Percentiles rank a stretch among this genome's conserved stretches.
Conservation (phyloP, 352 stramenopile genomes). For the Globisporangium heterothallicum region DNA sequence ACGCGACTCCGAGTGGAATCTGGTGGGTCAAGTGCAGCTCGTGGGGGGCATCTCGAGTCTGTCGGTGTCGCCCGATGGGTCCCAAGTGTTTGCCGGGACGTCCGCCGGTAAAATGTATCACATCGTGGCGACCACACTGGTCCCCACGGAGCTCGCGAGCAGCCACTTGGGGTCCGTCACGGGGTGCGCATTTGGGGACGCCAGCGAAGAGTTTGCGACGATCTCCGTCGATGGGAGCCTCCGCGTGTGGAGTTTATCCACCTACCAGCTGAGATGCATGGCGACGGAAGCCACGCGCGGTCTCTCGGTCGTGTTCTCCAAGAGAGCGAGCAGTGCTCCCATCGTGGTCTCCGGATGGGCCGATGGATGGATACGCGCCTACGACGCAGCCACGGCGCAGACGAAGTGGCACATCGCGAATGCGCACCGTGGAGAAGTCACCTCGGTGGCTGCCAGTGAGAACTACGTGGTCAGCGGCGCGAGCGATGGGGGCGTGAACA, state of each 20-base stretch:
- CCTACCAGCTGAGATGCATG: constrained; percentile 62
- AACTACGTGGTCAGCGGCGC: constrained; percentile 79
- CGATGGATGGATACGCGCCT: constrained; percentile 72
- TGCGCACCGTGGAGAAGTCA: constrained; percentile 84
- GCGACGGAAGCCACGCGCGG: constrained; percentile 51
- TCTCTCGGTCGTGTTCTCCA: constrained; percentile 39
- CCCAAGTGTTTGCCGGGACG: constrained; percentile 59
- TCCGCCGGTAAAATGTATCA: constrained; percentile 74
- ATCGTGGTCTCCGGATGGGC: constrained; percentile 62
- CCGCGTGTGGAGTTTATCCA: constrained; percentile 62
- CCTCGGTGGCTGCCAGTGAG: constrained; percentile 47
- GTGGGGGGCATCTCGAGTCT: constrained; percentile 77
- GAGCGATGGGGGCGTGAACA: constrained; percentile 80
- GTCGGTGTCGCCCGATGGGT: constrained; percentile 48
- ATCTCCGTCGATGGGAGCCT: constrained; percentile 68
- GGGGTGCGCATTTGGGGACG: constrained; percentile 51
- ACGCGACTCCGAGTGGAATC: constrained; percentile 72
- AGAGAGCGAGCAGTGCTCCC: constrained; percentile 10
- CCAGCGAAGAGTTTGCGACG: constrained; percentile 59
- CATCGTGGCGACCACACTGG: constrained; percentile 43
- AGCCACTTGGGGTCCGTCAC: constrained; percentile 65
- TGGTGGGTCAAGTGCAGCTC: constrained; percentile 77
- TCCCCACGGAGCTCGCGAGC: constrained; percentile 45
- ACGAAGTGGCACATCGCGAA: constrained; percentile 85
- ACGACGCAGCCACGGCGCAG: constrained; percentile 36